Evolutionary conservation across 1,284 basidiomycete genomes (phyloP), one percentile per base, ranked within the genome.

Genomic region (Puccinia novopanici): DNA sequence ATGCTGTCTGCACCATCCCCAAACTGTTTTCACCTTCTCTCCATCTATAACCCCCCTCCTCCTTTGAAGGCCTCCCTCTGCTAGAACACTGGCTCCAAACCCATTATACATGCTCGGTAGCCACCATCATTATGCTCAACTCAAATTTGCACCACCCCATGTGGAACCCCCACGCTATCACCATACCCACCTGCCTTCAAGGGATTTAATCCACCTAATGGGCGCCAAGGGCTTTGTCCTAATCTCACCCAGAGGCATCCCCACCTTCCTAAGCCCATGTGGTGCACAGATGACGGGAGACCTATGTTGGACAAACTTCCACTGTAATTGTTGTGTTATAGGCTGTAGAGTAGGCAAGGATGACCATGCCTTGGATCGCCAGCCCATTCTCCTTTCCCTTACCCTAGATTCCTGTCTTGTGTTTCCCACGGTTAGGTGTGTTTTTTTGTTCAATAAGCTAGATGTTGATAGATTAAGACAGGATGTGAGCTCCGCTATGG

Each of bases 361-460:
- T 52, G 70, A 67, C 34, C 75, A 77, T 37, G 13, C 34, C 15
- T 77, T 65, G 4, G 75, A 77, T n/a, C 75, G 70, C 34, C 75
- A 77, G 45, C 61, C 75, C 30, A 22, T 48, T 17, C 30, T 24
- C n/a, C 52, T 73, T 6, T 73, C 52, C 19, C 10, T 45, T 0
- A n/a, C n/a, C n/a, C n/a, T n/a, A n/a, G 9, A 19, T 2, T 15
- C 34, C 6, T 22, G 57, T 34, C 19, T 34, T 24, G n/a, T 34
- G 17, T 2, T 13, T 52, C 12, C 45, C 15, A 15, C 12, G 10
- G 15, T 30, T 15, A 55, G 12, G 10, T 40, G 22, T 9, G 67
- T n/a, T 0, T 40, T 55, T n/a, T 10, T 10, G 2, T 3, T 67
- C 5, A 19, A 34, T 1, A 42, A 40, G n/a, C 10, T 55, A 10